Percentiles rank a stretch among this genome's conserved stretches.
phyloP scores from a whole-genome alignment of 768 basidiomycete species.

The Termitomyces titanicus region DNA sequence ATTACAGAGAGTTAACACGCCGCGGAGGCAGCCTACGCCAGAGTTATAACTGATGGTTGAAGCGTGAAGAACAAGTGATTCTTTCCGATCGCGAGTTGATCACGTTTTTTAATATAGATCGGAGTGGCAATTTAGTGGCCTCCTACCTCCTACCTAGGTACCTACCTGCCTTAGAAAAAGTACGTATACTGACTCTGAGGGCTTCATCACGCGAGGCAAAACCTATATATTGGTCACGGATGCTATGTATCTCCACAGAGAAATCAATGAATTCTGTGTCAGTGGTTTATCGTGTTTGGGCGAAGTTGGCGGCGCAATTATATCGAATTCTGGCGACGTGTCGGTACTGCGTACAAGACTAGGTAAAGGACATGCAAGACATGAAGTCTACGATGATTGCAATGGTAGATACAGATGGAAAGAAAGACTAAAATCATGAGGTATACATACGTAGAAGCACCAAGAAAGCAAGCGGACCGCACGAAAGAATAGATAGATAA shows the following conservation, averaged over 20 bases:
- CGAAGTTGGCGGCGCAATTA: neutral
- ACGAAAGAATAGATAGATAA: neutral
- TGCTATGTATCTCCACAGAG: too few species aligned
- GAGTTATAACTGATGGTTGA: neutral
- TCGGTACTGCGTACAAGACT: conserved; percentile 4
- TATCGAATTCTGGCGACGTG: neutral
- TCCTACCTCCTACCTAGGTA: too few species aligned
- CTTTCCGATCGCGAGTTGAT: too few species aligned
- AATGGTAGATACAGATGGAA: conserved; percentile 7
- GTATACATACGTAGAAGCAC: conserved; percentile 13
- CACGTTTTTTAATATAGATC: too few species aligned
- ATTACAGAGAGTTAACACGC: neutral
- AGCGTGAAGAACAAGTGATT: too few species aligned
- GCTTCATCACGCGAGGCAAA: too few species aligned
- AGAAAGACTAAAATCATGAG: conserved; percentile 8
- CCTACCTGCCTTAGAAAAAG: too few species aligned
- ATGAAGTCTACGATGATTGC: conserved; percentile 15
- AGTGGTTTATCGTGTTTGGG: neutral
- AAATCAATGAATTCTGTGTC: too few species aligned
- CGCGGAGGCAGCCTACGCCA: neutral
- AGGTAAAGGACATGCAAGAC: conserved; percentile 2
- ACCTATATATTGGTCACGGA: too few species aligned
- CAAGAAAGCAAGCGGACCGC: conserved; percentile 5
- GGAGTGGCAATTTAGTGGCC: too few species aligned
- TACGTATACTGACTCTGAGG: too few species aligned